phyloP scores from a whole-genome alignment of 768 basidiomycete genomes.

The Suillus plorans region DNA sequence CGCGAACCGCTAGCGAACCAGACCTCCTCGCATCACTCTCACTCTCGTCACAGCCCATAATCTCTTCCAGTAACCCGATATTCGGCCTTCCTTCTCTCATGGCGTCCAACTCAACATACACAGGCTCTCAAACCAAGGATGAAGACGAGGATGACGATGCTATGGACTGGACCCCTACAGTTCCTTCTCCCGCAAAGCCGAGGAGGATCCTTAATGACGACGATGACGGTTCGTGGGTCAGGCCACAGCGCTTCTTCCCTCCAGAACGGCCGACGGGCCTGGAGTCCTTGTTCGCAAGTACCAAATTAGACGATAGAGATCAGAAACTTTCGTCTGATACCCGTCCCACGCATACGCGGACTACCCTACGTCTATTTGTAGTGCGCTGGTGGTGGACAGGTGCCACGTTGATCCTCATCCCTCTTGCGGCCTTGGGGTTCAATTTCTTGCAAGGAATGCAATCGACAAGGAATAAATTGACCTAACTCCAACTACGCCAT shows the following conservation, averaged over 20 bases:
- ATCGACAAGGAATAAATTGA: not conserved
- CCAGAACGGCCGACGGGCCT: conserved; percentile 78
- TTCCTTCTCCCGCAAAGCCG: conserved; percentile 24
- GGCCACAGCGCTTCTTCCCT: conserved; percentile 74
- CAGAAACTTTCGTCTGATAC: not conserved
- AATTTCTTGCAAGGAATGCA: conserved; percentile 18
- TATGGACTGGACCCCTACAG: conserved; percentile 73
- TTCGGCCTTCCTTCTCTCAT: conserved; percentile 71
- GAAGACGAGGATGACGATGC: conserved; percentile 37
- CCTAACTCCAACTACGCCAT: not conserved
- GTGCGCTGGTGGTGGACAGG: conserved; percentile 13
- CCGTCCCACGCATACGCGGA: not conserved
- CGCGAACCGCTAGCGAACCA: conserved; percentile 37
- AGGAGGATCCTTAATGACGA: conserved; percentile 23
- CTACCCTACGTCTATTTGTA: not conserved
- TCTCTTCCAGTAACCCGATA: conserved; percentile 49
- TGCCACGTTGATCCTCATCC: conserved; percentile 17
- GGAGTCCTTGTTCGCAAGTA: conserved; percentile 65
- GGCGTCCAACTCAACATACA: conserved; percentile 21
- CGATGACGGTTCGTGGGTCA: conserved; percentile 52
- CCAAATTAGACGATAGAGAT: conserved; percentile 51
- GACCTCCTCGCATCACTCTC: conserved; percentile 64
- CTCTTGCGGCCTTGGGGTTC: conserved; percentile 20
- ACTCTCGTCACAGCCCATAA: conserved; percentile 63
- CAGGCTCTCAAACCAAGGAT: conserved; percentile 27